These are phyloP conservation scores for Claviceps africana DNA, from an alignment of 2,329 filamentous ascomycete species.

Conservation along the genomic window DNA sequence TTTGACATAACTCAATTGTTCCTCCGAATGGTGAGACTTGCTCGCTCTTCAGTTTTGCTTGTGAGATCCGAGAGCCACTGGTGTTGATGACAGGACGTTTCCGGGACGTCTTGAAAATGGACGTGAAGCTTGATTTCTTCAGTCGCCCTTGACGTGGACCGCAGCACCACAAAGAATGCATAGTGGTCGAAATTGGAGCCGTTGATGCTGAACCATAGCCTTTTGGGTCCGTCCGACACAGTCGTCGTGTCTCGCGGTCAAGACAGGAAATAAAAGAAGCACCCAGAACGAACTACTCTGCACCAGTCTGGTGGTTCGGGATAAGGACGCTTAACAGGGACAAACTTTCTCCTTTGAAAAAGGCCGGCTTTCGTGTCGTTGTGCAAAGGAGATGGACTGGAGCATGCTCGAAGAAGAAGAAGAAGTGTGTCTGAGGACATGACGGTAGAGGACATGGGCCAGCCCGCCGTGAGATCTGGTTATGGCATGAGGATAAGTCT, in stretches of 20 bases:
- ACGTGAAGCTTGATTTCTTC: constrained; percentile 6
- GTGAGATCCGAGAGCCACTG: background rate
- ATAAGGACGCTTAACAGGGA: background rate
- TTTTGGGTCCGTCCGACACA: background rate
- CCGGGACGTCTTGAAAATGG: constrained; percentile 6
- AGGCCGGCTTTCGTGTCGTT: background rate
- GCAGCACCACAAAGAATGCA: constrained; percentile 14
- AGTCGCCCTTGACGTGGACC: constrained; percentile 6
- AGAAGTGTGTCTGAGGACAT: background rate
- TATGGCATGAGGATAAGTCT: background rate
- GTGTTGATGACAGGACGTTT: constrained; percentile 4
- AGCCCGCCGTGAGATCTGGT: background rate
- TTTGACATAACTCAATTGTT: constrained; percentile 17
- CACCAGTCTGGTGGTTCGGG: background rate
- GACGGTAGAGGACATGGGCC: background rate
- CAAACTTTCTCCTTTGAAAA: background rate
- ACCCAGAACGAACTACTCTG: background rate
- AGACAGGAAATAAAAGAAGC: background rate
- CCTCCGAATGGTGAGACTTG: constrained; percentile 7
- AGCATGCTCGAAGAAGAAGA: background rate
- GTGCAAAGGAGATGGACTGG: background rate
- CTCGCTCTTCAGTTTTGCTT: constrained; percentile 1
- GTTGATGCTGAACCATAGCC: background rate
- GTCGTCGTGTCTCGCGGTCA: background rate
- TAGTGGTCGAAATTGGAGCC: background rate